phyloP scores from a whole-genome alignment of 305 asterid genomes.

The Fraxinus baroniana region DNA sequence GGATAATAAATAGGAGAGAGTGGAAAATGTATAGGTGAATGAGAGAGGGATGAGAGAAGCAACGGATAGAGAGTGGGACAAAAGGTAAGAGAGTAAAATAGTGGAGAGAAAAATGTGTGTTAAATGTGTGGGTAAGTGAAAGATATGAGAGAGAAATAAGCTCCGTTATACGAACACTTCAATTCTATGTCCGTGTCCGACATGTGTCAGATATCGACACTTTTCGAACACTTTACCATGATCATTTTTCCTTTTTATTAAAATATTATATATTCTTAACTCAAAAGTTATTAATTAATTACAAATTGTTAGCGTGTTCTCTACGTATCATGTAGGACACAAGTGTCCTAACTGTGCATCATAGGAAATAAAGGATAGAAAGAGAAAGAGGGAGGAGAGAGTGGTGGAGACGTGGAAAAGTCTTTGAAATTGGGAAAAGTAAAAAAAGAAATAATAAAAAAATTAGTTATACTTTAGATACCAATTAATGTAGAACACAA shows the following conservation, averaged over 20 bases:
- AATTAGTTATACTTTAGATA: neutral
- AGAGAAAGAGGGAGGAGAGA: neutral
- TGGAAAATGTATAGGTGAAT: neutral
- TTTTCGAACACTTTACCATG: neutral
- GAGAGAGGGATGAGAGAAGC: neutral
- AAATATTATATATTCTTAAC: neutral
- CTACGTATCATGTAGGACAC: neutral
- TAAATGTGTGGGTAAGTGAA: neutral
- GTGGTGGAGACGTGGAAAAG: neutral
- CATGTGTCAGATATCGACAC: neutral
- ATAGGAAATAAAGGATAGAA: neutral
- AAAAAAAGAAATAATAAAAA: neutral
- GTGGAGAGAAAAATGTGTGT: neutral
- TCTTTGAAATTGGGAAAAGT: neutral
- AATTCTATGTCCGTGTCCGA: neutral
- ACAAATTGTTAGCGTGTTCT: neutral
- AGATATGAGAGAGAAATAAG: neutral
- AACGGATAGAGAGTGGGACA: neutral
- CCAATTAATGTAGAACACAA: neutral
- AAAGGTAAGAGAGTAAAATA: neutral
- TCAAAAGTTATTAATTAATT: no score
- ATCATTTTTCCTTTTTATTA: neutral
- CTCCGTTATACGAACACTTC: neutral
- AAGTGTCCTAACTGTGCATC: neutral
- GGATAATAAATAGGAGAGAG: neutral